A percentile compares a stretch with the other conserved stretches of the same genome.
These are phyloP conservation scores for Linaria vulgaris DNA, from an alignment of 257 asterid genomes.

Conservation along the genomic window DNA sequence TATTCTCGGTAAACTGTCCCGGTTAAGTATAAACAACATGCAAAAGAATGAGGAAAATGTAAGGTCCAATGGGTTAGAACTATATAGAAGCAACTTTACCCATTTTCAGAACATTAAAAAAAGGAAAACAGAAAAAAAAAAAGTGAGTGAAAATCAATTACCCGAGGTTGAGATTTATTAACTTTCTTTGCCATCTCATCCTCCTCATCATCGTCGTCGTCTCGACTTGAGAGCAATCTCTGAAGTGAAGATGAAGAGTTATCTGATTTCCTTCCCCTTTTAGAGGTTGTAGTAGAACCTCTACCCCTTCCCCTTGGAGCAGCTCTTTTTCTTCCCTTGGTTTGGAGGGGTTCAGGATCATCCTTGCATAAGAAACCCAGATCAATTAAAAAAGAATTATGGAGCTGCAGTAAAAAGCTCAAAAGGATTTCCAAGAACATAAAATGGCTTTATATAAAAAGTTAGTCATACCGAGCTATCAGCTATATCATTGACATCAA, in stretches of 20 bases:
- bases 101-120: not conserved
- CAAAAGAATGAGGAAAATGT: too few relatives aligned
- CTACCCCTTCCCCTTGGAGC: conserved; percentile 88
- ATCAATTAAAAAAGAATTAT: conserved; percentile 1
- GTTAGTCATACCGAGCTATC: conserved; percentile 66
- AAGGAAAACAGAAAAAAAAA: conserved; percentile 6
- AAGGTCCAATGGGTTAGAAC: too few relatives aligned
- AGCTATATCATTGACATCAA: conserved; percentile 49
- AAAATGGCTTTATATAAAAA: conserved; percentile 26
- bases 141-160: conserved; percentile 33
- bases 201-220: conserved; percentile 71
- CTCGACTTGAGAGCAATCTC: conserved; percentile 59
- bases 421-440: not conserved
- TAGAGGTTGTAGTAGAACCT: conserved; percentile 63
- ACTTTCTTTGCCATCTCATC: conserved; percentile 58
- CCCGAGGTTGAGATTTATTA: conserved; percentile 74
- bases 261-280: conserved; percentile 79
- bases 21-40: too few relatives aligned
- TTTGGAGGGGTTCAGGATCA: conserved; percentile 48
- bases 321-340: conserved; percentile 82
- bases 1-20: too few relatives aligned
- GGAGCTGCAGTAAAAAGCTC: not conserved
- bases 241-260: conserved; percentile 73
- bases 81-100: too few relatives aligned
- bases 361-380: conserved; percentile 45